Conservation (phyloP, 345 rosid species). For the rapeseed (Brassica napus) region DNA sequence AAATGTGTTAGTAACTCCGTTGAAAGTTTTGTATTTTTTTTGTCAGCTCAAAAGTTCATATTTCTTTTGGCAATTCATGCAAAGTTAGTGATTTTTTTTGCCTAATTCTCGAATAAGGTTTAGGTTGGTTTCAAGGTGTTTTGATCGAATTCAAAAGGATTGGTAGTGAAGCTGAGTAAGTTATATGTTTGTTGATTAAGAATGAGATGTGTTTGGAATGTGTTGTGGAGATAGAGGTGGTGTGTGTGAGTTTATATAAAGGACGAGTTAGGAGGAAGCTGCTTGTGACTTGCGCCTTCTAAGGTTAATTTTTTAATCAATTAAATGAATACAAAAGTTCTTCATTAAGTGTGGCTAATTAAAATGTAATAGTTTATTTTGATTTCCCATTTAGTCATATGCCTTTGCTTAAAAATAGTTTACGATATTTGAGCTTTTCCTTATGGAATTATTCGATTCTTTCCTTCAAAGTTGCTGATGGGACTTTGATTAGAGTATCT, state of each 20-base stretch:
- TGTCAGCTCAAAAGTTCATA: no score
- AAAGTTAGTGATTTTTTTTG: no score
- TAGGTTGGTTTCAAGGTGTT: background rate
- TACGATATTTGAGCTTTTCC: background rate
- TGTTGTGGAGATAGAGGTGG: conserved; percentile 31
- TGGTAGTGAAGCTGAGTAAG: background rate
- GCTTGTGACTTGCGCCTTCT: conserved; percentile 39
- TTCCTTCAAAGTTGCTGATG: conserved; percentile 34
- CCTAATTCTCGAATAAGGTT: background rate
- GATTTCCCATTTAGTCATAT: conserved; percentile 39
- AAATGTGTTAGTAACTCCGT: no score
- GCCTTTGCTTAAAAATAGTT: conserved; percentile 34
- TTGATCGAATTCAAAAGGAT: background rate
- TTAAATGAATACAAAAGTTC: conserved; percentile 18
- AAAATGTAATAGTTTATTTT: conserved; percentile 25
- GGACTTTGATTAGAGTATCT: conserved; percentile 40
- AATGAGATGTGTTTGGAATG: conserved; percentile 31
- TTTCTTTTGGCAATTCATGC: no score
- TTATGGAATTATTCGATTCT: conserved; percentile 34
- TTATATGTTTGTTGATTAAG: background rate
- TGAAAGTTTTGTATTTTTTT: no score
- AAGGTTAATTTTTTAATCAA: conserved; percentile 7
- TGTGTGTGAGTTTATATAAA: conserved; percentile 29
- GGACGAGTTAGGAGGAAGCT: conserved; percentile 24
- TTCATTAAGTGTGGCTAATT: conserved; percentile 23